phyloP scores from a whole-genome alignment of 768 basidiomycete species.

The Boletus rubropictus region DNA sequence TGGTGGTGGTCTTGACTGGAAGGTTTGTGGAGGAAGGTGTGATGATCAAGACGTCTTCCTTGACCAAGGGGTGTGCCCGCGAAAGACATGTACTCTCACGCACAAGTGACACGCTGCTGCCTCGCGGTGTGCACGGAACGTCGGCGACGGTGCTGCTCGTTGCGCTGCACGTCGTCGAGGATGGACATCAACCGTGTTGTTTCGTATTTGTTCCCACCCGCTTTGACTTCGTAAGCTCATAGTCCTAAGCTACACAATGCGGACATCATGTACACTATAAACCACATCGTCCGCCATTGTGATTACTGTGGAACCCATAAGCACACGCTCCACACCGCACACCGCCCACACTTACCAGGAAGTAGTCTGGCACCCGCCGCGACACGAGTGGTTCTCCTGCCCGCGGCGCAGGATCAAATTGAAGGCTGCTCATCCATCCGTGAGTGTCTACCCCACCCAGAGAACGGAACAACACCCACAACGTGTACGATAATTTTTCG shows the following conservation, averaged over 20 bases:
- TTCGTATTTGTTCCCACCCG: slow-evolving; percentile 17
- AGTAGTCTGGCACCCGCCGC: slow-evolving; percentile 90
- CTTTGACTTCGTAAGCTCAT: not conserved
- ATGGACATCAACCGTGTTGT: slow-evolving; percentile 21
- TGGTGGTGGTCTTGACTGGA: slow-evolving; percentile 30
- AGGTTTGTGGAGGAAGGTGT: slow-evolving; percentile 65
- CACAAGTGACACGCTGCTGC: slow-evolving; percentile 14
- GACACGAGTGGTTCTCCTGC: slow-evolving; percentile 98
- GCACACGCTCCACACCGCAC: slow-evolving; percentile 20
- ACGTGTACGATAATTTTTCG: slow-evolving; percentile 92
- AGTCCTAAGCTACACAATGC: slow-evolving; percentile 20
- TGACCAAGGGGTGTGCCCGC: slow-evolving; percentile 76
- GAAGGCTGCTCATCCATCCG: slow-evolving; percentile 63
- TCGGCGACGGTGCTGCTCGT: slow-evolving; percentile 9
- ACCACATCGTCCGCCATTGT: slow-evolving; percentile 3
- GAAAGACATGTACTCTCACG: slow-evolving; percentile 69
- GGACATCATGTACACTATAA: slow-evolving; percentile 21
- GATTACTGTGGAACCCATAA: slow-evolving; percentile 18
- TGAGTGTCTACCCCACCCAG: slow-evolving; percentile 3
- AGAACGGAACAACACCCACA: slow-evolving; percentile 47
- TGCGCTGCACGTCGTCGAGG: slow-evolving; percentile 7
- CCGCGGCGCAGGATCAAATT: slow-evolving; percentile 99
- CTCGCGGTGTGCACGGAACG: slow-evolving; percentile 7
- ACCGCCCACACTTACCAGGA: slow-evolving; percentile 64
- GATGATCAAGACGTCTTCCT: slow-evolving; percentile 81